Evolutionary conservation across 768 basidiomycete species (phyloP).

Genomic region (Epithele typhae): DNA sequence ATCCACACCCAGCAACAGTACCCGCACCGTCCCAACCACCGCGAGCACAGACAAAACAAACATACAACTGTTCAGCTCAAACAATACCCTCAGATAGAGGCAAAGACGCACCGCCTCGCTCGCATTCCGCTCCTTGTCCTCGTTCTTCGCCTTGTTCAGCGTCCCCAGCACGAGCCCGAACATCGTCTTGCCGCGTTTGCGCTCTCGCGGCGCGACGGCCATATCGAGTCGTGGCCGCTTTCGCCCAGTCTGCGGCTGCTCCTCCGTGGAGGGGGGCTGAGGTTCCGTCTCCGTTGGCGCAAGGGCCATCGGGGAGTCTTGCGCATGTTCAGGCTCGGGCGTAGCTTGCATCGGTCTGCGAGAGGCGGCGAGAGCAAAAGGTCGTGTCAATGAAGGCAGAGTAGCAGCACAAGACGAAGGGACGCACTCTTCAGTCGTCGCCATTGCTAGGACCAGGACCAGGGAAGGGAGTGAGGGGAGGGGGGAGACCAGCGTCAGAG

Average conservation of each 20-base stretch:
- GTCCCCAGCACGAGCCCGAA: conserved; percentile 81
- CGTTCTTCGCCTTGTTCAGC: conserved; percentile 82
- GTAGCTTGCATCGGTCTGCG: conserved; percentile 4
- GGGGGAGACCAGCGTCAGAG: conserved; percentile 1
- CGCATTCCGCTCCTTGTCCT: conserved; percentile 80
- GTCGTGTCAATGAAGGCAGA: background rate
- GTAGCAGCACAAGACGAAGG: background rate
- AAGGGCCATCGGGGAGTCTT: conserved; percentile 16
- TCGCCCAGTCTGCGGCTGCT: conserved; percentile 32
- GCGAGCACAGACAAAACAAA: background rate
- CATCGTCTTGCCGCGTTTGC: conserved; percentile 85
- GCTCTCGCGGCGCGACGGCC: conserved; percentile 50
- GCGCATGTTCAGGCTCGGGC: conserved; percentile 7
- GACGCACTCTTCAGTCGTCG: conserved; percentile 15
- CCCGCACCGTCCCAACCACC: background rate
- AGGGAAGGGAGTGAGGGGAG: background rate
- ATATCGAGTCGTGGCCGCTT: conserved; percentile 76
- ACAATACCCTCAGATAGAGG: too few relatives aligned
- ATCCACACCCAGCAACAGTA: background rate
- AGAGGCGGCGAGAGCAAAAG: background rate
- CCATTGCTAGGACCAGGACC: background rate
- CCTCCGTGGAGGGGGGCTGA: conserved; percentile 13
- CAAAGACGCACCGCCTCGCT: conserved; percentile 67
- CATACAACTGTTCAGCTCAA: too few relatives aligned
- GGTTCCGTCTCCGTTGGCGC: conserved; percentile 15